Conservation (phyloP, 2,329 filamentous ascomycete genomes). For the Neonectria coccinea region DNA sequence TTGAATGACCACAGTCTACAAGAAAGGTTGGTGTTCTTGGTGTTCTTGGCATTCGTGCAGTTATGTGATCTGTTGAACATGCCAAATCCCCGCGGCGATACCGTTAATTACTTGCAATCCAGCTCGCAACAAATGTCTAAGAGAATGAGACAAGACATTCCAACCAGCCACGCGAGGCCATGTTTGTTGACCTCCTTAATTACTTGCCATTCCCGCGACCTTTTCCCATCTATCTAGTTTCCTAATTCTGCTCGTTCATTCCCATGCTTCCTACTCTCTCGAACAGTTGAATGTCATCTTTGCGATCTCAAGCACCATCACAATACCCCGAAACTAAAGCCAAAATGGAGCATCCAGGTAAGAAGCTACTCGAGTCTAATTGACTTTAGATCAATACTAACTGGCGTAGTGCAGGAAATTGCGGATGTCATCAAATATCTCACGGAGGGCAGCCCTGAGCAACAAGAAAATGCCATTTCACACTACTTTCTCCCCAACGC, state of each 20-base stretch:
- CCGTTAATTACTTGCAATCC: not conserved
- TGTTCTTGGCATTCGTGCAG: too few species aligned
- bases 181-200: not conserved
- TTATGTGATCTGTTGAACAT: not conserved
- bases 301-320: not conserved
- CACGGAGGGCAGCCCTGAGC: constrained; percentile 72
- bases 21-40: not conserved
- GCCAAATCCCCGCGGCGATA: not conserved
- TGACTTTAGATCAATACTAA: not conserved
- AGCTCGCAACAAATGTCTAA: not conserved
- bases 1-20: not conserved
- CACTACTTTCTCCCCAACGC: constrained; percentile 80
- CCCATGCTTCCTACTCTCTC: not conserved
- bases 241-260: not conserved
- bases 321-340: too few species aligned
- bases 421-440: constrained; percentile 74
- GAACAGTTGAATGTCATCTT: not conserved
- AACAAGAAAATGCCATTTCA: constrained; percentile 74
- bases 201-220: not conserved
- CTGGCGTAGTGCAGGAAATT: constrained; percentile 67
- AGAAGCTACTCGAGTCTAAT: not conserved
- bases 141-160: not conserved
- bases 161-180: not conserved
- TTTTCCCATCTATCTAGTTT: not conserved
- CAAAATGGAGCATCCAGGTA: constrained; percentile 57